phyloP scores from a whole-genome alignment of 176 grass and related monocot genomes.

The Oryza rufipogon region DNA sequence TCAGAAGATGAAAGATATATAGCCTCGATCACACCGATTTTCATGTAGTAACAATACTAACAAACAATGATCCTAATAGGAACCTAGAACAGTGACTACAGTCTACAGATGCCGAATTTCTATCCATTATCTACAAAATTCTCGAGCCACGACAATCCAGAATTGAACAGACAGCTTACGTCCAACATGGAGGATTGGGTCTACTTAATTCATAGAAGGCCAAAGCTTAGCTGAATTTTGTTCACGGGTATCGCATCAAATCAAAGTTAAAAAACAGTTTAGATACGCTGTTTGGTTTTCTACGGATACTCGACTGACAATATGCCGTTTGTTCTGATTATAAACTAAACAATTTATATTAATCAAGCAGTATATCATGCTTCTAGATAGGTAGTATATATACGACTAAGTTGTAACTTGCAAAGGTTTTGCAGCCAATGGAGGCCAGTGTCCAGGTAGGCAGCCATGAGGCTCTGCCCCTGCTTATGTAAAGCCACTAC shows the following conservation, averaged over 20 bases:
- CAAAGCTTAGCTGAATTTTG: neutral
- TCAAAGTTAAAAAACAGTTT: neutral
- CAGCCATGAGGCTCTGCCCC: too few relatives aligned
- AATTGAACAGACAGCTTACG: slow-evolving; percentile 16
- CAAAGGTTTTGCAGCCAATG: too few relatives aligned
- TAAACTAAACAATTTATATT: too few relatives aligned
- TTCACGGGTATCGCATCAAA: neutral
- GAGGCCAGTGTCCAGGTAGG: neutral
- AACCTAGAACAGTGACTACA: neutral
- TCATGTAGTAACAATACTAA: neutral
- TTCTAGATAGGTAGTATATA: too few relatives aligned
- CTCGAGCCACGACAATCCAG: neutral
- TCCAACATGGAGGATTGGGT: neutral
- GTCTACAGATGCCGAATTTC: too few relatives aligned
- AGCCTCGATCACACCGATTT: neutral
- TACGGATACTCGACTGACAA: too few relatives aligned
- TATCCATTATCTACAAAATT: too few relatives aligned
- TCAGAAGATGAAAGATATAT: neutral
- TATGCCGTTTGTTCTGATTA: too few relatives aligned
- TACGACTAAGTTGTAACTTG: too few relatives aligned
- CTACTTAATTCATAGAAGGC: neutral
- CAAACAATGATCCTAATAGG: neutral
- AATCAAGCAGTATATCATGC: too few relatives aligned
- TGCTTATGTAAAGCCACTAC: too few relatives aligned
- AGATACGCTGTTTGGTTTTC: too few relatives aligned